These are phyloP conservation scores for Castanea crenata DNA, from an alignment of 306 rosid species.

Conservation along the genomic window DNA sequence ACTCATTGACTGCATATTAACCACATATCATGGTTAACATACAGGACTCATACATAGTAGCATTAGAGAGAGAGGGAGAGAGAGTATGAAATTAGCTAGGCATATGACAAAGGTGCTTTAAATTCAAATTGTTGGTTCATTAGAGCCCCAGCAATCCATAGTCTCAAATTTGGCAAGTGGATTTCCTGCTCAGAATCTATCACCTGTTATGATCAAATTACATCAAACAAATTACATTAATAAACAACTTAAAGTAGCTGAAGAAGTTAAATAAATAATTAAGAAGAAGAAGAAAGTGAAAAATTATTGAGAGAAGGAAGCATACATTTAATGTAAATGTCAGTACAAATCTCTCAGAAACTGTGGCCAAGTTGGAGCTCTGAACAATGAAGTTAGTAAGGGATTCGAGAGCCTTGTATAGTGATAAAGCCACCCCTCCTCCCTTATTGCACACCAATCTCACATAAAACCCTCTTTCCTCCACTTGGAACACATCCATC, in stretches of 20 bases:
- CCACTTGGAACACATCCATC: conserved; percentile 84
- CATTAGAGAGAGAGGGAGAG: background rate
- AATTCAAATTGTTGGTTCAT: conserved; percentile 80
- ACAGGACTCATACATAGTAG: background rate
- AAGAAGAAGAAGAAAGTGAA: background rate
- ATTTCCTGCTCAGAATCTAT: conserved; percentile 53
- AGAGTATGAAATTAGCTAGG: conserved; percentile 3
- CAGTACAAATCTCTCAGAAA: conserved; percentile 48
- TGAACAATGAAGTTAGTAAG: conserved; percentile 56
- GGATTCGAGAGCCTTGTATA: conserved; percentile 77
- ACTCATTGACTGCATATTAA: too few species aligned
- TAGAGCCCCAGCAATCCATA: conserved; percentile 88
- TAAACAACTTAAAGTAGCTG: background rate
- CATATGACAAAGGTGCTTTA: conserved; percentile 26
- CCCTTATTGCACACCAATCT: conserved; percentile 66
- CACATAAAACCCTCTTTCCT: conserved; percentile 72
- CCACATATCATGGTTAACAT: too few species aligned
- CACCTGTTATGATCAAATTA: conserved; percentile 47
- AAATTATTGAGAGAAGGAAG: background rate
- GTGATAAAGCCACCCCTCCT: conserved; percentile 58
- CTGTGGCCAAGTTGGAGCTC: conserved; percentile 69
- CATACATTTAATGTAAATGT: conserved; percentile 67
- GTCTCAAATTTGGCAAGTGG: conserved; percentile 76
- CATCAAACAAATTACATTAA: background rate
- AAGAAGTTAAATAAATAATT: background rate